These are phyloP conservation scores for Sclerotinia trifoliorum DNA, from an alignment of 2,329 filamentous ascomycete genomes.

Conservation along the genomic window DNA sequence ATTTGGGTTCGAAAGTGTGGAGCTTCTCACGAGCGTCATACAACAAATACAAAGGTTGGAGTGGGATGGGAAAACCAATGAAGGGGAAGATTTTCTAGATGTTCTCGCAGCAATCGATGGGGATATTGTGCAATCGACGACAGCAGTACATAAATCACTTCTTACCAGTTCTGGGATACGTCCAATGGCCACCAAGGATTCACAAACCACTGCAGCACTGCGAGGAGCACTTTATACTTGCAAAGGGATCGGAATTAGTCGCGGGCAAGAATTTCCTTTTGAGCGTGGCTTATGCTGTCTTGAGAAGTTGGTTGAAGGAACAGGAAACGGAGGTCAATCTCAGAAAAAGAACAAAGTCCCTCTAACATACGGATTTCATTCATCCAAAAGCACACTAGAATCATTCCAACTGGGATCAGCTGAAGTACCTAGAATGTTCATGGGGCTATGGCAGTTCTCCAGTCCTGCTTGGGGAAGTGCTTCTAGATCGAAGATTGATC, in stretches of 20 bases:
- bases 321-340: not conserved
- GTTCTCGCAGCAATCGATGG: constrained; percentile 40
- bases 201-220: constrained; percentile 19
- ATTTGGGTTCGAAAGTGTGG: constrained; percentile 38
- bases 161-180: constrained; percentile 24
- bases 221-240: constrained; percentile 21
- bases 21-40: constrained; percentile 26
- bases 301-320: constrained; percentile 21
- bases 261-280: constrained; percentile 25
- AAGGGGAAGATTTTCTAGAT: constrained; percentile 27
- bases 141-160: constrained; percentile 34
- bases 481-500: constrained; percentile 41
- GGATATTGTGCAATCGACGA: constrained; percentile 35
- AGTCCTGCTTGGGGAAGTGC: constrained; percentile 47
- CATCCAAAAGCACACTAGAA: constrained; percentile 34
- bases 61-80: not conserved
- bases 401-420: constrained; percentile 39
- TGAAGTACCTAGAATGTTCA: constrained; percentile 46
- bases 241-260: constrained; percentile 5
- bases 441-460: constrained; percentile 50
- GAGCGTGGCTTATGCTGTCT: constrained; percentile 28
- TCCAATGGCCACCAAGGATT: constrained; percentile 25
- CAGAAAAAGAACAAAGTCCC: not conserved
- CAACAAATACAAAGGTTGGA: constrained; percentile 23
- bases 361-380: constrained; percentile 7